Evolutionary conservation across 1,284 basidiomycete species (phyloP), one percentile per base, ranked within the genome.

Genomic region (Flammula alnicola): DNA sequence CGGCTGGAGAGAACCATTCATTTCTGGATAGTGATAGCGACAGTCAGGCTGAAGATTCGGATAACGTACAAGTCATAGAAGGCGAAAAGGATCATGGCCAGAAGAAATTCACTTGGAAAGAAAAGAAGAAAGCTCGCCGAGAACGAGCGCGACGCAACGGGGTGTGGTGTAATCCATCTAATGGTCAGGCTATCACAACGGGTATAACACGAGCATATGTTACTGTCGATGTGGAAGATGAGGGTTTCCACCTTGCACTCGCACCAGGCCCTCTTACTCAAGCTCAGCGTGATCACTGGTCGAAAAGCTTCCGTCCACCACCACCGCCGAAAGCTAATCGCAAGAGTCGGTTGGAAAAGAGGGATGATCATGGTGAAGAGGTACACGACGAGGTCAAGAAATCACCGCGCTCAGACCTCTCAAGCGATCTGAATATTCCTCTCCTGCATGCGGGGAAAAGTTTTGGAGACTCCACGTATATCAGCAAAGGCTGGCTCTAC

Each of bases 401-500:
- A n/a, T n/a, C n/a, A n/a, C n/a, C n/a, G n/a, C n/a, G n/a, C n/a
- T n/a, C n/a, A n/a, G n/a, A 10, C 39, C n/a, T n/a, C n/a, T n/a
- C n/a, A n/a, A n/a, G n/a, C n/a, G 82, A 88, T 56, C 75, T 80
- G 55, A 72, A 73, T 33, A 75, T 86, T 8, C 60, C 64, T 8
- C 65, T 68, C n/a, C 63, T 86, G 12, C 71, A 72, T 16, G 68
- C 77, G 2, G 83, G 83, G 1, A 63, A 80, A 36, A 69, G 73
- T 31, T 83, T 88, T 57, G 65, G 66, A 2, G 36, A 62, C 2
- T 63, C 67, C 12, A 80, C 81, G 2, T 86, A 81, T 56, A 72
- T 84, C 20, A 76, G 75, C 17, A 78, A 72, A 49, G 84, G 86
- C 1, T 71, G 76, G 62, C 75, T 91, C 5, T 65, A 77, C 47